phyloP scores from a whole-genome alignment of 2,329 filamentous ascomycete genomes.

The Arthrobotrys musiformis region DNA sequence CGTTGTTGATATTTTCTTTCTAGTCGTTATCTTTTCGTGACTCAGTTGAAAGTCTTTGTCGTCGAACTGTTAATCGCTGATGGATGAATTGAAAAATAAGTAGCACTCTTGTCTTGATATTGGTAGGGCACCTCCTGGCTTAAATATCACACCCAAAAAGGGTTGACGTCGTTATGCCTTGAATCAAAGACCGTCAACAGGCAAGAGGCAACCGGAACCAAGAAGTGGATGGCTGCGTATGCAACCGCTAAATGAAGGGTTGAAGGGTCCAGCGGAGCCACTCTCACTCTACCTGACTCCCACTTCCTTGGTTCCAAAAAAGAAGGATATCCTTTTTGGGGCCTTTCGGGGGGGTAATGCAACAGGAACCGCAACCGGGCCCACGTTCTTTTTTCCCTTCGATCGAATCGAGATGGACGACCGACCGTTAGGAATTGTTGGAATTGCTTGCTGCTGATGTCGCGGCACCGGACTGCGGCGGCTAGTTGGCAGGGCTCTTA shows the following conservation, averaged over 20 bases:
- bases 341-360: not conserved
- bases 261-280: constrained; percentile 17
- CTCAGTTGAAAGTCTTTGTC: not conserved
- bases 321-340: not conserved
- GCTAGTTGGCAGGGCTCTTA: constrained; percentile 16
- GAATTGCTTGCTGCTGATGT: constrained; percentile 9
- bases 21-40: not conserved
- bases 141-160: constrained; percentile 22
- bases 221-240: not conserved
- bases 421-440: not conserved
- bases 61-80: not conserved
- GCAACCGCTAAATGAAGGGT: constrained; percentile 17
- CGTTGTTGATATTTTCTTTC: not conserved
- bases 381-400: constrained; percentile 36
- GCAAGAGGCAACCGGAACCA: not conserved
- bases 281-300: constrained; percentile 41
- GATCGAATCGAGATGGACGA: constrained; percentile 21
- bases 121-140: constrained; percentile 25
- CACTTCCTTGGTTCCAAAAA: not conserved
- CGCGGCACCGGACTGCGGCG: constrained; percentile 36
- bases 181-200: not conserved
- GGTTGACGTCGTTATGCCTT: constrained; percentile 42
- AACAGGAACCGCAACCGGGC: constrained; percentile 44
- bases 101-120: not conserved
- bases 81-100: not conserved